Percentiles rank a stretch among this genome's conserved stretches.
Conservation (phyloP, 106 monocot species). For the Allium fistulosum region DNA sequence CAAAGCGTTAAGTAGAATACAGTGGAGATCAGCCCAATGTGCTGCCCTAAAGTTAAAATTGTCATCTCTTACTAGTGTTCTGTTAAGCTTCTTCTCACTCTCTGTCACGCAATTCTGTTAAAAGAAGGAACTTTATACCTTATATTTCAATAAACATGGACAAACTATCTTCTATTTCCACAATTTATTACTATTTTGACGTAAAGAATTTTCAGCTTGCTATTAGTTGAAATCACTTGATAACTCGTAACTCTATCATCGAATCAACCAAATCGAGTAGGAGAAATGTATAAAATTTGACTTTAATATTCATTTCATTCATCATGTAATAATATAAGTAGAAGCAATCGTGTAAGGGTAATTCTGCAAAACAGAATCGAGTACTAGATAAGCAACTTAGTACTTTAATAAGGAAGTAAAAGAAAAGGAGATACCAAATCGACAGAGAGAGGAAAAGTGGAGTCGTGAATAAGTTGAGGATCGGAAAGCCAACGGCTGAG, state of each 20-base stretch:
- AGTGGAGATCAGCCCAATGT: conserved; percentile 72
- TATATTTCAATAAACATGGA: background rate
- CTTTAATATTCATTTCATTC: too few species aligned
- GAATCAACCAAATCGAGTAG: background rate
- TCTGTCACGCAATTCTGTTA: conserved; percentile 42
- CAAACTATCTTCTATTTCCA: too few species aligned
- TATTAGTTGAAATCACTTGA: background rate
- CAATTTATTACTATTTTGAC: too few species aligned
- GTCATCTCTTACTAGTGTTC: conserved; percentile 43
- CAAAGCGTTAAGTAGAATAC: conserved; percentile 31
- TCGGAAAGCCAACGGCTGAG: conserved; percentile 36
- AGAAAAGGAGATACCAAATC: conserved; percentile 16
- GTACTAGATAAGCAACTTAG: background rate
- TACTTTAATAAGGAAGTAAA: background rate
- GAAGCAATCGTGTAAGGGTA: too few species aligned
- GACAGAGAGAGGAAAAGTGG: conserved; percentile 35
- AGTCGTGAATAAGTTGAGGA: conserved; percentile 9
- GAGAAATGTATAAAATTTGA: background rate
- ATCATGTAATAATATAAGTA: too few species aligned
- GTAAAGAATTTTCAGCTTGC: background rate
- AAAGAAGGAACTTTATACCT: background rate
- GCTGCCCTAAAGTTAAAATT: conserved; percentile 52
- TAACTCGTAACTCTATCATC: too few species aligned
- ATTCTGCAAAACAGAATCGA: background rate
- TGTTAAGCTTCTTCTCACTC: conserved; percentile 36